Conservation (phyloP, 495 filamentous ascomycete species). For the Parathielavia appendiculata region DNA sequence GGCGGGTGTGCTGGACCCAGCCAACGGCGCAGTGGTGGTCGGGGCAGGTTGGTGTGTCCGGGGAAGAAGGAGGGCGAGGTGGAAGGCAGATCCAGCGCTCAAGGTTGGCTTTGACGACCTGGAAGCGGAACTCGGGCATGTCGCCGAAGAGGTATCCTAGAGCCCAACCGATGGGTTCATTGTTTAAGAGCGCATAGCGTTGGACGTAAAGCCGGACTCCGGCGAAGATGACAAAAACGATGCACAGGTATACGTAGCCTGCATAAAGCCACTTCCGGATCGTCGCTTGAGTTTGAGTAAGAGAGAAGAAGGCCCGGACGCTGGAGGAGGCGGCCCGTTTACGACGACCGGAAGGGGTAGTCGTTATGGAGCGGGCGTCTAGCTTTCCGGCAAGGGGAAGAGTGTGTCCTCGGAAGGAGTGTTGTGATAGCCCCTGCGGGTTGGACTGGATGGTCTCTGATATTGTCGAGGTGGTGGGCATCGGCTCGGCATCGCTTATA, state of each 20-base stretch:
- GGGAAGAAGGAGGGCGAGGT: constrained; percentile 47
- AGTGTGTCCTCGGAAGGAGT: constrained; percentile 47
- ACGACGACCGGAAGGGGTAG: constrained; percentile 59
- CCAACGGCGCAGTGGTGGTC: constrained; percentile 42
- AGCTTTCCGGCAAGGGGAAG: constrained; percentile 39
- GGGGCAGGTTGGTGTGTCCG: constrained; percentile 16
- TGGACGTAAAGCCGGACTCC: constrained; percentile 66
- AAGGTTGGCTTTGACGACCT: constrained; percentile 59
- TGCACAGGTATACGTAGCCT: constrained; percentile 63
- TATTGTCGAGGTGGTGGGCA: neutral
- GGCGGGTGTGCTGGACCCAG: constrained; percentile 55
- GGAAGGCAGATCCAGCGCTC: constrained; percentile 75
- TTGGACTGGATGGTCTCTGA: constrained; percentile 20
- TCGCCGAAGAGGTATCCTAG: constrained; percentile 86
- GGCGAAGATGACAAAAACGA: constrained; percentile 59
- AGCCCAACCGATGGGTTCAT: constrained; percentile 90
- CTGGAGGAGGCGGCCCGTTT: constrained; percentile 63
- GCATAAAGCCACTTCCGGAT: constrained; percentile 81
- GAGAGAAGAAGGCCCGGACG: constrained; percentile 66
- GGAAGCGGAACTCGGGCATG: constrained; percentile 58
- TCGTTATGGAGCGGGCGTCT: constrained; percentile 34
- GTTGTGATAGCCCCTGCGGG: constrained; percentile 13
- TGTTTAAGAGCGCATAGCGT: constrained; percentile 57
- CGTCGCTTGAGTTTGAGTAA: constrained; percentile 72
- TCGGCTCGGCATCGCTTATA: constrained; percentile 16